Base-by-base conservation (phyloP, 148 eudicot genomes). In the Arctostaphylos glauca region DNA sequence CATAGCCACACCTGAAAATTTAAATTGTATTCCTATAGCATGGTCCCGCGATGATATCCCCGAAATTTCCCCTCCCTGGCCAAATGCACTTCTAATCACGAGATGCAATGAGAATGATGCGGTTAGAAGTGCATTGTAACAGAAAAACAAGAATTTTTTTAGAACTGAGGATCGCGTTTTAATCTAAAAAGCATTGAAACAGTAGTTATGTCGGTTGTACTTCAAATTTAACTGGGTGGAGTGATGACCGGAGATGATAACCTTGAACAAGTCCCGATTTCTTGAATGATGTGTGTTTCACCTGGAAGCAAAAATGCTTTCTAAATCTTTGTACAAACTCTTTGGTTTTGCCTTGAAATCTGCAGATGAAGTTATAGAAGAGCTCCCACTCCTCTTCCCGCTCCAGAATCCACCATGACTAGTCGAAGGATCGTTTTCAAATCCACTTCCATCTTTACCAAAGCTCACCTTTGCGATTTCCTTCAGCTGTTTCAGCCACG, bases 261-360 rank as follows among this genome's bases (percentile, higher is more conserved):
- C 16, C 48, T 54, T 77, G 8, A 54, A 77, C 9, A 8, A 15
- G 79, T 66, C 5, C 79, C 62, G 5, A 15, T 77, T 76, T 31
- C 79, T 54, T 76, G 46, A 80, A 16, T 49, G 46, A 55, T 55
- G 15, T 46, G 21, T 9, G 6, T 68, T 80, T 90, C 83, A 88
- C 71, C 83, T 91, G 47, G 95, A 89, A 67, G 98, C 98, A 89
- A 96, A 96, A 81, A 96, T 94, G 84, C 89, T 93, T 88, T 96
- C 99, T 85, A 96, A 76, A 89, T 94, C 98, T 87, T 92, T 91
- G 83, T 90, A 83, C 91, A 96, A 88, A 60, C 86, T 88, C 80
- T 80, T 93, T 1, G 98, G 89, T 73, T 85, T 92, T 5, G 95
- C 78, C 86, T 91, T 96, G 49, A 23, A 83, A 81, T 96, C 98